Evolutionary conservation across 441 rosid species (phyloP).

Genomic region (Erodium texanum): DNA sequence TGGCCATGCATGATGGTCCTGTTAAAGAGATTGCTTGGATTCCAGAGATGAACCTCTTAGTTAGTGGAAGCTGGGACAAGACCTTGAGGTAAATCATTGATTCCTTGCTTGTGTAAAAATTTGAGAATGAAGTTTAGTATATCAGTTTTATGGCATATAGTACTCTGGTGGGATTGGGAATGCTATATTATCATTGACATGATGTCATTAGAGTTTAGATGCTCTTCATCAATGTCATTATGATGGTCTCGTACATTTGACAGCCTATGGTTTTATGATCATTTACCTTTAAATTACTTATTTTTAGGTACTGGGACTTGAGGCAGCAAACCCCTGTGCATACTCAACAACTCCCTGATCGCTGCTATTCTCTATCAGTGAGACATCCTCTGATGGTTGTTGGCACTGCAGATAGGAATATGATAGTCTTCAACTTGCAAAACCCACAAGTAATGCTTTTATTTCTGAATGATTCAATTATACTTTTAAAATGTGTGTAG

Average conservation of each 20-base stretch:
- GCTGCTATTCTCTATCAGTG: constrained; percentile 72
- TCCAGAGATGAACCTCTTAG: constrained; percentile 84
- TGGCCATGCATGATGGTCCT: constrained; percentile 95
- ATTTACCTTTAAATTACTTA: constrained; percentile 5
- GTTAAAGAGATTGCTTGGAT: constrained; percentile 81
- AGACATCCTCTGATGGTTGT: constrained; percentile 92
- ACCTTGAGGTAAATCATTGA: constrained; percentile 51
- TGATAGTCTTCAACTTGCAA: constrained; percentile 70
- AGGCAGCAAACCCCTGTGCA: constrained; percentile 84
- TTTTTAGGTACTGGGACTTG: constrained; percentile 75
- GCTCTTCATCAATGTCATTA: neutral
- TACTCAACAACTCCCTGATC: constrained; percentile 90
- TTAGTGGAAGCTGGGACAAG: constrained; percentile 91
- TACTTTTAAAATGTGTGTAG: neutral
- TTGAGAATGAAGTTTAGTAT: neutral
- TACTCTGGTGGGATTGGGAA: constrained; percentile 2
- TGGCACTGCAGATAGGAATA: constrained; percentile 89
- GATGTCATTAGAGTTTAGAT: neutral
- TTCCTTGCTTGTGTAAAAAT: neutral
- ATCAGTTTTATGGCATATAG: neutral
- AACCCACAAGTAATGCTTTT: constrained; percentile 65
- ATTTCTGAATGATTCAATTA: constrained; percentile 6
- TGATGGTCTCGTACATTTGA: neutral
- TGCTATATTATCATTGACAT: neutral
- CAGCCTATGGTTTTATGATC: neutral